phyloP scores from a whole-genome alignment of 495 filamentous ascomycete genomes.

The Penicillium odoratum region DNA sequence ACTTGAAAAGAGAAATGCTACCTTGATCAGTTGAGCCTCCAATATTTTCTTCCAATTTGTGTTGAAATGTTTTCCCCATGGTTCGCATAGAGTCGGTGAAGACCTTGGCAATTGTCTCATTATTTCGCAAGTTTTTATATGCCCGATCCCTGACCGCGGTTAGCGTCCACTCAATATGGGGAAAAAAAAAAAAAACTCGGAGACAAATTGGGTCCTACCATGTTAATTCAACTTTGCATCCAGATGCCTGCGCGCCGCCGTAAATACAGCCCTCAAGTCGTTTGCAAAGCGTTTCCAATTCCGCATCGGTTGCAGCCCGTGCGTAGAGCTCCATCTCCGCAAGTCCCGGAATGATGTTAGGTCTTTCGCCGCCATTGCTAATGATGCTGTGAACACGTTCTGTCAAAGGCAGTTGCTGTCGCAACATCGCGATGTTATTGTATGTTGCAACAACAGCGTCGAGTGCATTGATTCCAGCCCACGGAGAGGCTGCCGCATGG shows the following conservation, averaged over 20 bases:
- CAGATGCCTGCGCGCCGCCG: conserved; percentile 32
- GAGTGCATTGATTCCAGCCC: conserved; percentile 19
- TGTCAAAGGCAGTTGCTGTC: conserved; percentile 14
- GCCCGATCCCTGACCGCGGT: neutral
- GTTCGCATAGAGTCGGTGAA: neutral
- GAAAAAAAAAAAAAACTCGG: neutral
- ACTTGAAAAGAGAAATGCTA: neutral
- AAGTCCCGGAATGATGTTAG: conserved; percentile 58
- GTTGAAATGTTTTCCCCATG: neutral
- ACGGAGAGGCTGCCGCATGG: conserved; percentile 14
- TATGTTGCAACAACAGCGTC: conserved; percentile 16
- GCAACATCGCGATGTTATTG: conserved; percentile 10
- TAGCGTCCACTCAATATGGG: neutral
- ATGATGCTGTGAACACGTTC: conserved; percentile 34
- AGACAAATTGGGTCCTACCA: neutral
- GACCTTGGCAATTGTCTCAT: neutral
- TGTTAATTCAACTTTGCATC: neutral
- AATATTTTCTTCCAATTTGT: neutral
- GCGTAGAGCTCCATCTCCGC: conserved; percentile 43
- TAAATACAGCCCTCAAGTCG: conserved; percentile 52
- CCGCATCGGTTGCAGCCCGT: conserved; percentile 33
- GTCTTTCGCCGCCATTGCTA: conserved; percentile 47
- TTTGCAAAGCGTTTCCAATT: conserved; percentile 38
- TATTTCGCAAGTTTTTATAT: neutral
- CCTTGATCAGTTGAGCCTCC: conserved; percentile 4